phyloP scores from a whole-genome alignment of 257 asterid species.

The Oldenlandia corymbosa region DNA sequence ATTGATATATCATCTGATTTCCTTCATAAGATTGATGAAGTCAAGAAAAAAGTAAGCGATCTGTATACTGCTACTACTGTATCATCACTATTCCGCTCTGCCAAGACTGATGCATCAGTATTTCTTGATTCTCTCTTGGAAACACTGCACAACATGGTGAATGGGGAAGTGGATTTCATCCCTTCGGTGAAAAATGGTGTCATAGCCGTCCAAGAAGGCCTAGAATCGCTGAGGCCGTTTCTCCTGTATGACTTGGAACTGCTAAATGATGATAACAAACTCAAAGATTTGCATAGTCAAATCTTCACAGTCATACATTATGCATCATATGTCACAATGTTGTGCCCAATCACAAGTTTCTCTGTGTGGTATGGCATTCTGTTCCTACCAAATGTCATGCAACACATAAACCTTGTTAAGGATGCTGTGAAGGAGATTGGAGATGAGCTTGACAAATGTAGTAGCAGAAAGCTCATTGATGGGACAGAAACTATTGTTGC shows the following conservation, averaged over 20 bases:
- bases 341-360: not conserved
- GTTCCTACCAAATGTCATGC: not conserved
- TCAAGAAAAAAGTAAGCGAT: constrained; percentile 2
- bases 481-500: not conserved
- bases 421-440: not conserved
- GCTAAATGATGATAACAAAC: not conserved
- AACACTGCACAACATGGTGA: not conserved
- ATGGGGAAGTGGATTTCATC: not conserved
- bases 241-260: not conserved
- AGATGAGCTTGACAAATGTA: not conserved
- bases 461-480: not conserved
- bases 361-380: not conserved
- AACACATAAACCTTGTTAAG: not conserved
- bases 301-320: constrained; percentile 6
- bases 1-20: not conserved
- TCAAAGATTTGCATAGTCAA: not conserved
- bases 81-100: not conserved
- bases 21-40: not conserved
- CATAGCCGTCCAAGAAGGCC: not conserved
- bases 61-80: not conserved
- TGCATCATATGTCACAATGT: not conserved
- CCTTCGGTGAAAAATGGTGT: not conserved
- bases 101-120: constrained; percentile 7
- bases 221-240: not conserved
- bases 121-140: constrained; percentile 4